A percentile compares a stretch with the other conserved stretches of the same genome.
Evolutionary conservation across 2,329 filamentous ascomycete species (phyloP).

Genomic region (Aspergillus quadrilineatus): DNA sequence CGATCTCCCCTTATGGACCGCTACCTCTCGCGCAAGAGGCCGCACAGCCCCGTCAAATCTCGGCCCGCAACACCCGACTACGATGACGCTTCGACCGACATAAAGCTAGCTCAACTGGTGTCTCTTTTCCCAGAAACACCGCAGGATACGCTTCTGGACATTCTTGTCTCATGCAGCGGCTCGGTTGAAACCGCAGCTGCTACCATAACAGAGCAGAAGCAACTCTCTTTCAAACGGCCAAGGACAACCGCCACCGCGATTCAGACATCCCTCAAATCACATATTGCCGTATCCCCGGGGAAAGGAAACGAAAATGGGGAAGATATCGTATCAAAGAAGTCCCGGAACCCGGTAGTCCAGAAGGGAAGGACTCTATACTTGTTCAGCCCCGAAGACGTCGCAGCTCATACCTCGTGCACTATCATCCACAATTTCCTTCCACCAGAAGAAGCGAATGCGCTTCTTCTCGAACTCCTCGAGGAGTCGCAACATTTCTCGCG

Average conservation of each 20-base stretch:
- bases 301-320: not conserved
- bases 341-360: conserved; percentile 50
- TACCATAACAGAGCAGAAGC: conserved; percentile 46
- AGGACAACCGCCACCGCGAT: conserved; percentile 44
- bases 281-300: conserved; percentile 44
- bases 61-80: not conserved
- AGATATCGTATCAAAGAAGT: conserved; percentile 32
- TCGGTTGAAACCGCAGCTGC: conserved; percentile 66
- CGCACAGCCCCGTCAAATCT: conserved; percentile 20
- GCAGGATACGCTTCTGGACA: conserved; percentile 70
- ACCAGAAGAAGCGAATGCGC: conserved; percentile 64
- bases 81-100: conserved; percentile 74
- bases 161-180: conserved; percentile 74
- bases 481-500: conserved; percentile 71
- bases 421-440: conserved; percentile 91
- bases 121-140: conserved; percentile 69
- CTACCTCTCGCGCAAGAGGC: conserved; percentile 40
- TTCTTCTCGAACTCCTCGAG: conserved; percentile 72
- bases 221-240: conserved; percentile 17
- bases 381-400: conserved; percentile 77
- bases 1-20: conserved; percentile 39
- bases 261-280: conserved; percentile 62
- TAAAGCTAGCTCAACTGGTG: conserved; percentile 80
- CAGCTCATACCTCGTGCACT: conserved; percentile 81
- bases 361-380: conserved; percentile 82